A percentile compares a stretch with the other conserved stretches of the same genome.
These are phyloP conservation scores for Neoascochyta sp. DNA, from an alignment of 2,329 filamentous ascomycete species.

Conservation along the genomic window DNA sequence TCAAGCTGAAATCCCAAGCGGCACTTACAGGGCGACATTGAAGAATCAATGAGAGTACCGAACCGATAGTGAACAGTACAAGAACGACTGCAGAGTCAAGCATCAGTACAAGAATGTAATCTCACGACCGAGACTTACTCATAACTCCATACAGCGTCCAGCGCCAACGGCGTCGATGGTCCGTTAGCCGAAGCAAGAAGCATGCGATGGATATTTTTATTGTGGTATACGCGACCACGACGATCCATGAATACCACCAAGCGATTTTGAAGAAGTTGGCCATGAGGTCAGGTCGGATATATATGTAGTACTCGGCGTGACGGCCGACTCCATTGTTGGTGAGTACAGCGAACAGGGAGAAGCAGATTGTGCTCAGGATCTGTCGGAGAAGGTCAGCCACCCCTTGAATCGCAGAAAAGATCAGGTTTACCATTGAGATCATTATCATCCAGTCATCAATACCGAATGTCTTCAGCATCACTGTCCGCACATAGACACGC, in stretches of 20 bases:
- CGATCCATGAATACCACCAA: neutral
- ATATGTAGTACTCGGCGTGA: neutral
- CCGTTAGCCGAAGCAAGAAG: neutral
- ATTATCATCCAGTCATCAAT: too few relatives aligned
- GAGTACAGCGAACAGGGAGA: neutral
- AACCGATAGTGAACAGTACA: neutral
- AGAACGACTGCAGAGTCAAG: neutral
- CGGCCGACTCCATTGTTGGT: neutral
- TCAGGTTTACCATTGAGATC: too few relatives aligned
- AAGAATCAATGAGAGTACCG: neutral
- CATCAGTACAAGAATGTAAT: neutral
- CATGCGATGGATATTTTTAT: neutral
- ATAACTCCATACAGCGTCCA: neutral
- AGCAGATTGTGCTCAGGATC: neutral
- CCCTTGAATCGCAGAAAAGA: too few relatives aligned
- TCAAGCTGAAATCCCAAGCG: conserved; percentile 1
- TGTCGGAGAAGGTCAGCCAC: too few relatives aligned
- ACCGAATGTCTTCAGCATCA: conserved; percentile 20
- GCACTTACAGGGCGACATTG: conserved; percentile 1
- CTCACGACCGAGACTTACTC: neutral
- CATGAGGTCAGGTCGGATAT: neutral
- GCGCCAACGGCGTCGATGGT: conserved; percentile 1
- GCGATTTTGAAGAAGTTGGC: neutral
- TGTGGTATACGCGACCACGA: neutral
- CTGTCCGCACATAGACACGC: conserved; percentile 18